Evolutionary conservation across 306 rosid species (phyloP).

Genomic region (Castanea crenata): DNA sequence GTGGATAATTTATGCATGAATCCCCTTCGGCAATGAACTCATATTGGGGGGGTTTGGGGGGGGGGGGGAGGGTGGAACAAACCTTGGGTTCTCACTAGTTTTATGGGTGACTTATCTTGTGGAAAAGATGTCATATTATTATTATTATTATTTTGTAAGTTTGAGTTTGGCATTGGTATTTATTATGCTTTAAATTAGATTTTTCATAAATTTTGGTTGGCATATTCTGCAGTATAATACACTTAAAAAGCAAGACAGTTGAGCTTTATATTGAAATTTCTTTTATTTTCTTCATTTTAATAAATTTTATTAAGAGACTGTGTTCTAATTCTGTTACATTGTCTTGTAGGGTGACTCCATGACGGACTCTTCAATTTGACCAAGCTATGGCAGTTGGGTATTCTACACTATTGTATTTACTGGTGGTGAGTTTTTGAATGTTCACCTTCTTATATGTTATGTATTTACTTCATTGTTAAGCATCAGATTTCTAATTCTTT

Average conservation of each 20-base stretch:
- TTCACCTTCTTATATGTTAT: not conserved
- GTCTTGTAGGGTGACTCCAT: not conserved
- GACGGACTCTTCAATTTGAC: not conserved
- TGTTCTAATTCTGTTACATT: not conserved
- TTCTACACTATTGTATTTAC: not conserved
- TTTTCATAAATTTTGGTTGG: not conserved
- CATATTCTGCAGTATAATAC: not conserved
- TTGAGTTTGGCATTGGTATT: not conserved
- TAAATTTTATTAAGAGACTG: not conserved
- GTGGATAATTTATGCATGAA: no score
- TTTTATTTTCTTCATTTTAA: not conserved
- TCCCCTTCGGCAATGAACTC: not conserved
- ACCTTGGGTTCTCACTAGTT: not conserved
- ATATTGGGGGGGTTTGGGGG: not conserved
- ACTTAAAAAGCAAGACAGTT: not conserved
- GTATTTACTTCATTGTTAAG: not conserved
- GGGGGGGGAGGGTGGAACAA: not conserved
- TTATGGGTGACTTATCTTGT: not conserved
- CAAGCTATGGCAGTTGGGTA: not conserved
- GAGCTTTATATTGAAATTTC: not conserved
- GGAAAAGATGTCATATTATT: not conserved
- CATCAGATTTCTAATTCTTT: not conserved
- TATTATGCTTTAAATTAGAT: not conserved
- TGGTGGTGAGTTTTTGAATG: not conserved
- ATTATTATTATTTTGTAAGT: not conserved